A percentile compares a stretch with the other conserved stretches of the same genome.
Conservation (phyloP, 441 rosid genomes). For the Erysimum cheiri region DNA sequence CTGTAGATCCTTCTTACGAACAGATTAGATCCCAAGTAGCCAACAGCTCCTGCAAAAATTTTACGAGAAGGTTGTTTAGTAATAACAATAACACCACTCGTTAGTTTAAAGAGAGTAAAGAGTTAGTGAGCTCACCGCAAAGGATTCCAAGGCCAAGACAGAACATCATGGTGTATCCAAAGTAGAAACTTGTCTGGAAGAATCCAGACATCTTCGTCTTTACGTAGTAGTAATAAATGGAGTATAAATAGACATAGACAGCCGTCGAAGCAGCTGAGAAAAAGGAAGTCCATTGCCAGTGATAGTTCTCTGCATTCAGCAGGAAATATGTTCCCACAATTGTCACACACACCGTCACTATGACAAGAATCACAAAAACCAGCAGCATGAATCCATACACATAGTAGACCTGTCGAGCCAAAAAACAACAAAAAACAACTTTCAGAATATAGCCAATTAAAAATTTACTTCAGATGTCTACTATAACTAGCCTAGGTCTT, state of each 20-base stretch:
- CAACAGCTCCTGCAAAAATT: slow-evolving; percentile 81
- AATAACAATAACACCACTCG: slow-evolving; percentile 13
- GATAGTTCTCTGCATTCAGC: slow-evolving; percentile 94
- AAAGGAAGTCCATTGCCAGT: slow-evolving; percentile 99
- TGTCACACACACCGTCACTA: slow-evolving; percentile 92
- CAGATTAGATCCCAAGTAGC: slow-evolving; percentile 86
- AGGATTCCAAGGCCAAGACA: slow-evolving; percentile 96
- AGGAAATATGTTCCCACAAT: slow-evolving; percentile 94
- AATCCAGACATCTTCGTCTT: slow-evolving; percentile 98
- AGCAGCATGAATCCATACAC: slow-evolving; percentile 95
- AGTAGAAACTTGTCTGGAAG: slow-evolving; percentile 98
- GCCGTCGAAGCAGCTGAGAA: slow-evolving; percentile 98
- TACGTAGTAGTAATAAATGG: slow-evolving; percentile 85
- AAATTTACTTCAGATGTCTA: neutral
- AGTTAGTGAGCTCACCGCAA: slow-evolving; percentile 67
- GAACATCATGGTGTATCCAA: slow-evolving; percentile 97
- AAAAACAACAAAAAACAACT: neutral
- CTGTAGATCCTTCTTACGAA: slow-evolving; percentile 95
- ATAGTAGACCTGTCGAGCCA: slow-evolving; percentile 77
- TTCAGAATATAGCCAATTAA: slow-evolving; percentile 2
- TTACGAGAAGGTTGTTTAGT: neutral
- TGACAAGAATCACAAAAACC: slow-evolving; percentile 85
- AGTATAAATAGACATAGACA: slow-evolving; percentile 88
- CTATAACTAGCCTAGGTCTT: slow-evolving; percentile 3
- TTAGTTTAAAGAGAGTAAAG: neutral